These are phyloP conservation scores for Talaromyces pinophilus DNA, from an alignment of 2,329 filamentous ascomycete species.

Conservation along the genomic window DNA sequence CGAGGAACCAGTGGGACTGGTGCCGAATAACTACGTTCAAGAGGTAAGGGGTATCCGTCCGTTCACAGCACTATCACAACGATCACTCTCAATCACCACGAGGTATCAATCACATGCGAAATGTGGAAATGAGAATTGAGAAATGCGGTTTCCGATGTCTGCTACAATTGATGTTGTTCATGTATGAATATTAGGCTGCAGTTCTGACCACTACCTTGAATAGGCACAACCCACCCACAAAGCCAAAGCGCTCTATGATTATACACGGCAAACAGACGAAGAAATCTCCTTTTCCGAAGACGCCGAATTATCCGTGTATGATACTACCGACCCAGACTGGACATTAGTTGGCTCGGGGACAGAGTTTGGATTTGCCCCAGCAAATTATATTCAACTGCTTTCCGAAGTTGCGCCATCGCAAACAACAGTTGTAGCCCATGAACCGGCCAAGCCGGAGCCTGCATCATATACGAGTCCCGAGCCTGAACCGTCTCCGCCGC, in stretches of 20 bases:
- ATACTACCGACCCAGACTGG: slow-evolving; percentile 93
- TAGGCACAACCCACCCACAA: slow-evolving; percentile 67
- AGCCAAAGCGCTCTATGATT: slow-evolving; percentile 96
- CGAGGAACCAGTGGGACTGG: slow-evolving; percentile 84
- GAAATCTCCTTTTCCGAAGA: slow-evolving; percentile 96
- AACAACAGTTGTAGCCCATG: slow-evolving; percentile 24
- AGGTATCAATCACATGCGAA: neutral
- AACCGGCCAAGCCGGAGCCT: slow-evolving; percentile 48
- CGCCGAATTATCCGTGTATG: slow-evolving; percentile 77
- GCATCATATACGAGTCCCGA: slow-evolving; percentile 27
- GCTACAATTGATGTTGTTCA: neutral
- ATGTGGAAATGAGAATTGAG: neutral
- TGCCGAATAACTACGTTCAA: slow-evolving; percentile 94
- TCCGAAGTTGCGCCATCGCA: slow-evolving; percentile 34
- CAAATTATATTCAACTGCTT: slow-evolving; percentile 87
- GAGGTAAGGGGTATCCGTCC: slow-evolving; percentile 62
- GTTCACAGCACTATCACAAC: neutral
- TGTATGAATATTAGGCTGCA: neutral
- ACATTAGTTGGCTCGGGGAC: slow-evolving; percentile 81
- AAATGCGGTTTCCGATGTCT: neutral
- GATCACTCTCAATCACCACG: too few species aligned
- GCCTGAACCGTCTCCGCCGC: slow-evolving; percentile 26
- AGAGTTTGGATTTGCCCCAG: slow-evolving; percentile 90
- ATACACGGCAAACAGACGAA: slow-evolving; percentile 94
- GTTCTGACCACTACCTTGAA: slow-evolving; percentile 8